Conservation (phyloP, 2,329 filamentous ascomycete genomes). For the Periconia sp. region DNA sequence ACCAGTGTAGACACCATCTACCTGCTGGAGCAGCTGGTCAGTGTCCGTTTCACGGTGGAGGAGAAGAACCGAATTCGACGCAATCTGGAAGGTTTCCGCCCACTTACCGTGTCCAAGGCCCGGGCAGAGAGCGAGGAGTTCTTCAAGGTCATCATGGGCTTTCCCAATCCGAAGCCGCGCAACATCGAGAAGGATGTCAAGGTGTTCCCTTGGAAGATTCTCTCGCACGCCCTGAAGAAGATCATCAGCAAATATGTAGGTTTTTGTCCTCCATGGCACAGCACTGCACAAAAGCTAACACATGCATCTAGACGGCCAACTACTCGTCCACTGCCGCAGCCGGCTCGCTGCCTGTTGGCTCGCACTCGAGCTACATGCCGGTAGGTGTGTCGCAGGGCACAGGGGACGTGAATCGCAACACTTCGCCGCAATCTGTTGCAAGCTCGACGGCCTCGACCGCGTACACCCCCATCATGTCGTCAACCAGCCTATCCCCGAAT, state of each 20-base stretch:
- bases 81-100: conserved; percentile 92
- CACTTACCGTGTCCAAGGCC: conserved; percentile 88
- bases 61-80: conserved; percentile 98
- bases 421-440: conserved; percentile 52
- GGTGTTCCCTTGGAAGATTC: conserved; percentile 94
- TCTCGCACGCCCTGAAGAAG: conserved; percentile 87
- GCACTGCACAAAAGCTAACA: conserved; percentile 41
- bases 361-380: conserved; percentile 36
- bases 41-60: conserved; percentile 85
- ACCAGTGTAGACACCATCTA: conserved; percentile 97
- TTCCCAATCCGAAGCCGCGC: conserved; percentile 89
- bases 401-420: conserved; percentile 50
- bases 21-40: conserved; percentile 88
- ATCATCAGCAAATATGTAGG: conserved; percentile 95
- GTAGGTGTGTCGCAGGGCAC: conserved; percentile 52
- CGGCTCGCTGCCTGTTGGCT: conserved; percentile 45
- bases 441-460: conserved; percentile 47
- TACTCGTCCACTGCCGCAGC: conserved; percentile 66
- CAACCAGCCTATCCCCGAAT: conserved; percentile 50
- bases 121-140: conserved; percentile 94
- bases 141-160: conserved; percentile 99
- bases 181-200: conserved; percentile 99
- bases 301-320: conserved; percentile 61
- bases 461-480: conserved; percentile 48
- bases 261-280: conserved; percentile 26